Evolutionary conservation across 1,284 basidiomycete genomes (phyloP).

Genomic region (Sphagnurus paluster): DNA sequence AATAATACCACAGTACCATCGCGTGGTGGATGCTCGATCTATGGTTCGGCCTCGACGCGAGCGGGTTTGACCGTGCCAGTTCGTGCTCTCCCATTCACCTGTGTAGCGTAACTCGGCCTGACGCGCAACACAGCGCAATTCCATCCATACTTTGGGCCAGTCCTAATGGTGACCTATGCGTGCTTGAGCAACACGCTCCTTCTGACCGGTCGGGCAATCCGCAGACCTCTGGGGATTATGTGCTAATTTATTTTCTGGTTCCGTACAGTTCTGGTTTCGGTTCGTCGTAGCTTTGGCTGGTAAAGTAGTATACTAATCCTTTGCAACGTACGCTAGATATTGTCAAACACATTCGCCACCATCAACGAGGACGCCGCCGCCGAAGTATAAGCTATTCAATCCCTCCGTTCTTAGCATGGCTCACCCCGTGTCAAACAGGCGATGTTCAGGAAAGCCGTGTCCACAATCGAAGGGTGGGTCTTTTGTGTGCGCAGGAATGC

Average conservation of each 20-base stretch:
- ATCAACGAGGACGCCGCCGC: constrained; percentile 91
- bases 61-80: constrained; percentile 80
- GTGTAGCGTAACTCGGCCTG: too few relatives aligned
- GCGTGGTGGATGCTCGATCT: constrained; percentile 90
- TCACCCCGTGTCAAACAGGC: constrained; percentile 46
- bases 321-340: constrained; percentile 73
- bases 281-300: constrained; percentile 43
- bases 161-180: constrained; percentile 85
- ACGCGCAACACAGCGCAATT: constrained; percentile 64
- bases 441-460: constrained; percentile 91
- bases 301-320: too few relatives aligned
- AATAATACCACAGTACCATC: constrained; percentile 49
- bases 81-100: constrained; percentile 27
- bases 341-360: constrained; percentile 91
- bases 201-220: constrained; percentile 59
- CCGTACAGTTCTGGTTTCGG: constrained; percentile 70
- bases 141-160: constrained; percentile 82
- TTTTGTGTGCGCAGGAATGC: background rate
- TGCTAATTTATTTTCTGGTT: background rate
- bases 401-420: constrained; percentile 2
- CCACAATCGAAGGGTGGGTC: constrained; percentile 81
- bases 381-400: constrained; percentile 56
- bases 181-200: constrained; percentile 87
- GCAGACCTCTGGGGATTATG: background rate
- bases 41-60: constrained; percentile 89